A percentile compares a stretch with the other conserved stretches of the same genome.
phyloP scores from a whole-genome alignment of 345 rosid genomes.

The Dipteronia dyeriana region DNA sequence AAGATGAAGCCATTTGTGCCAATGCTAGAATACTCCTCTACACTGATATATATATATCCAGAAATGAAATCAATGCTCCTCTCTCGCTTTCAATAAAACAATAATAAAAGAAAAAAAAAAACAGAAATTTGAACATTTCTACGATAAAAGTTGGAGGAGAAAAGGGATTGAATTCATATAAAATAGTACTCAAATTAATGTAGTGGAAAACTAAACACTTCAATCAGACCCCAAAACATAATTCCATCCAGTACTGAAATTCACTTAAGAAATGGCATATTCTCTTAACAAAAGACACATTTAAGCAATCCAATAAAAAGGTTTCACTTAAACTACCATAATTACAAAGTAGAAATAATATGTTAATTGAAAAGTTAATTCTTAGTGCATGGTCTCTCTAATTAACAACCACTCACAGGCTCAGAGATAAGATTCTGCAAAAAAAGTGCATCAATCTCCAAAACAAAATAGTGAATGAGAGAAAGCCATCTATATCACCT shows the following conservation, averaged over 20 bases:
- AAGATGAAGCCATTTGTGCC: conserved; percentile 51
- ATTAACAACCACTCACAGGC: background rate
- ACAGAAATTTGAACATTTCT: background rate
- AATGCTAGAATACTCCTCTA: conserved; percentile 1
- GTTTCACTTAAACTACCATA: background rate
- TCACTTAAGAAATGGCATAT: background rate
- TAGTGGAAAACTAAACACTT: background rate
- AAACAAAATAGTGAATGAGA: background rate
- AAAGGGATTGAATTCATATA: background rate
- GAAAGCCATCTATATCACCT: background rate
- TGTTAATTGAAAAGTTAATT: background rate
- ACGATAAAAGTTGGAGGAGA: background rate
- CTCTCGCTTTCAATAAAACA: background rate
- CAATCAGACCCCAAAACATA: background rate
- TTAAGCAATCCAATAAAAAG: background rate
- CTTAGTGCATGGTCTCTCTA: background rate
- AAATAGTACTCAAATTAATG: background rate
- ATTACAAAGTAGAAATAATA: background rate
- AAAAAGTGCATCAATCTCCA: background rate
- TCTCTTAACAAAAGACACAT: background rate
- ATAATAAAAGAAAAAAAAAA: too few species aligned
- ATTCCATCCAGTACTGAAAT: background rate
- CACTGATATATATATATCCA: background rate
- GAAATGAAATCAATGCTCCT: background rate
- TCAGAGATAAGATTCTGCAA: background rate